These are phyloP conservation scores for Brachypodium distachyon DNA, from an alignment of 202 grass and related monocot species.

Conservation along the genomic window DNA sequence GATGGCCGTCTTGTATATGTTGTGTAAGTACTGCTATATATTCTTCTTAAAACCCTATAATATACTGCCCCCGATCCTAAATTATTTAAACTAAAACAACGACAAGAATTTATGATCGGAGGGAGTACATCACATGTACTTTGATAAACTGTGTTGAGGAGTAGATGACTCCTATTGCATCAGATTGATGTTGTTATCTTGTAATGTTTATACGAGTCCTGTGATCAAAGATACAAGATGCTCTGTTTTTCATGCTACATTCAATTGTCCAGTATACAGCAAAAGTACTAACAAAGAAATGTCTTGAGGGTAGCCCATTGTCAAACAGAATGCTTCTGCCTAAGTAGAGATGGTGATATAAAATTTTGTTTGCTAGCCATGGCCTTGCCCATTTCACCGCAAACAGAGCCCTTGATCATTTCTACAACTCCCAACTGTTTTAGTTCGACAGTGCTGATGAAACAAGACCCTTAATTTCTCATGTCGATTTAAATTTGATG, in stretches of 20 bases:
- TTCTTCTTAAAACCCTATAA: not conserved
- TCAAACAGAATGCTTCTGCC: not conserved
- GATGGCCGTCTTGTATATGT: conserved; percentile 69
- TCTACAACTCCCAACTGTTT: too few relatives aligned
- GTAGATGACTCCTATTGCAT: not conserved
- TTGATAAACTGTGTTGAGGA: not conserved
- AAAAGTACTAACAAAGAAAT: not conserved
- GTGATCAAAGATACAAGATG: not conserved
- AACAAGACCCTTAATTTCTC: not conserved
- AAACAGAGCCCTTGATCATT: not conserved
- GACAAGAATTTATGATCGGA: too few relatives aligned
- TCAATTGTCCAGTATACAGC: not conserved
- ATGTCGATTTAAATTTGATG: not conserved
- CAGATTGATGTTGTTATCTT: not conserved
- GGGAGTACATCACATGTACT: not conserved
- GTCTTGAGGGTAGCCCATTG: not conserved
- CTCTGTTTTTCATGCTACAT: not conserved
- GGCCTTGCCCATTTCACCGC: not conserved
- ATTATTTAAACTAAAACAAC: too few relatives aligned
- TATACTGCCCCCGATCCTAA: too few relatives aligned
- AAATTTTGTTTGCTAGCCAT: not conserved
- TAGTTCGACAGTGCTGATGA: not conserved
- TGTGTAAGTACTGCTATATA: conserved; percentile 33
- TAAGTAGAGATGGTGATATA: not conserved
- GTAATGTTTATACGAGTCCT: not conserved